Evolutionary conservation across 164 flowering plant genomes (phyloP).

Genomic region (Tinospora cordifolia): DNA sequence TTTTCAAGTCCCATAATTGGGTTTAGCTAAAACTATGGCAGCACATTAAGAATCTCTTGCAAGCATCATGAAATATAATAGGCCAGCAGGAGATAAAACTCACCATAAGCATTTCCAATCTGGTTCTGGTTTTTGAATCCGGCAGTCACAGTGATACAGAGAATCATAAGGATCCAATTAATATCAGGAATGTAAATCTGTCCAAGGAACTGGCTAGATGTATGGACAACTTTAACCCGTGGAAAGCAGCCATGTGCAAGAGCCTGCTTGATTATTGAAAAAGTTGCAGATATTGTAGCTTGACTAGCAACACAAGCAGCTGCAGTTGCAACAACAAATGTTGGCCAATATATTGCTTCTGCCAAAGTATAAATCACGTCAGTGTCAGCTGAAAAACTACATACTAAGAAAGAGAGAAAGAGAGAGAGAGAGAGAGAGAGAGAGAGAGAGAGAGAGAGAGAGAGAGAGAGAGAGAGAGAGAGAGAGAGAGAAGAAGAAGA

Average conservation of each 20-base stretch:
- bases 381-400: background rate
- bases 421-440: background rate
- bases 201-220: slow-evolving; percentile 65
- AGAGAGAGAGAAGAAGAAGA: background rate
- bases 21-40: background rate
- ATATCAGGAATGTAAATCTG: slow-evolving; percentile 89
- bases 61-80: background rate
- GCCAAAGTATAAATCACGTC: slow-evolving; percentile 20
- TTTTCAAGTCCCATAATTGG: too few relatives aligned
- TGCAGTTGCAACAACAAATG: slow-evolving; percentile 64
- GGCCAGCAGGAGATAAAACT: slow-evolving; percentile 13
- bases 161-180: slow-evolving; percentile 85
- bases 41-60: background rate
- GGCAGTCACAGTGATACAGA: slow-evolving; percentile 74
- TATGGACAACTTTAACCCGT: slow-evolving; percentile 80
- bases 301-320: slow-evolving; percentile 93
- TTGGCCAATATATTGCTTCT: slow-evolving; percentile 86
- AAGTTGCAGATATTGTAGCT: slow-evolving; percentile 82
- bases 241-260: slow-evolving; percentile 90
- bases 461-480: background rate
- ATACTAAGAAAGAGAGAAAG: background rate
- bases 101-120: slow-evolving; percentile 91
- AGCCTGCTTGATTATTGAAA: slow-evolving; percentile 87
- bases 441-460: too few relatives aligned
- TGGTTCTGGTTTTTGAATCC: slow-evolving; percentile 76